Base-by-base conservation (phyloP, 2,329 filamentous ascomycete species). In the Colletotrichum sp. region DNA sequence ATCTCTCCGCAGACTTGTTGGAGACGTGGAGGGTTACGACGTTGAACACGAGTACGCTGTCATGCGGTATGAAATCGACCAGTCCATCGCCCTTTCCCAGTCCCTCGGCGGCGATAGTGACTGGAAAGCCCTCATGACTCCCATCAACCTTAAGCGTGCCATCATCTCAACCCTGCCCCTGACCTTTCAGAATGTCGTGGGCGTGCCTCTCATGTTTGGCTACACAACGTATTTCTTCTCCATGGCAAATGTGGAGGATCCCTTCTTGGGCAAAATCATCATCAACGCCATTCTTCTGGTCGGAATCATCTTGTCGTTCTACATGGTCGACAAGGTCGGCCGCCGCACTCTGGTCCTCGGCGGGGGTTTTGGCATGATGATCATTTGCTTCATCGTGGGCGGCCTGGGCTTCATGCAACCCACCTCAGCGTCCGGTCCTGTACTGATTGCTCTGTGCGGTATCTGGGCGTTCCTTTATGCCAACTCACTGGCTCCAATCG, bases 201-300 rank as follows among this genome's bases (percentile, higher is more conserved):
- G 79, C 8, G 77, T 79, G 3, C 79, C 79, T 1, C 72, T 80
- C 4, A 78, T 80, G 58, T 79, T 79, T 43, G 77, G 77, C 16
- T 80, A 80, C 30, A 78, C 78, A 3, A 79, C 76, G 22, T 80
- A 80, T 28, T 80, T 80, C 58, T 80, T 80, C 66, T 55, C 76
- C n/a, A 75, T 79, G 3, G 78, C 79, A 8, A 76, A 76, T 8
- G 73, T 79, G 4, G 61, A 72, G 1, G 78, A 80, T 30, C 79
- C 79, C 10, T 80, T 80, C 65, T 68, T 79, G 5, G 78, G 78
- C 6, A 80, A 77, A 25, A 70, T 79, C 10, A 58, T 79, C 13
- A 78, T 73, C 8, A 28, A 70, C 52, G 43, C 60, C 32, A 60
- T 70, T 48, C 66, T 70, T 12, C 10, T 79, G 15, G 69, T 78